Evolutionary conservation across 441 rosid genomes (phyloP).

Genomic region (Gossypium trilobum): DNA sequence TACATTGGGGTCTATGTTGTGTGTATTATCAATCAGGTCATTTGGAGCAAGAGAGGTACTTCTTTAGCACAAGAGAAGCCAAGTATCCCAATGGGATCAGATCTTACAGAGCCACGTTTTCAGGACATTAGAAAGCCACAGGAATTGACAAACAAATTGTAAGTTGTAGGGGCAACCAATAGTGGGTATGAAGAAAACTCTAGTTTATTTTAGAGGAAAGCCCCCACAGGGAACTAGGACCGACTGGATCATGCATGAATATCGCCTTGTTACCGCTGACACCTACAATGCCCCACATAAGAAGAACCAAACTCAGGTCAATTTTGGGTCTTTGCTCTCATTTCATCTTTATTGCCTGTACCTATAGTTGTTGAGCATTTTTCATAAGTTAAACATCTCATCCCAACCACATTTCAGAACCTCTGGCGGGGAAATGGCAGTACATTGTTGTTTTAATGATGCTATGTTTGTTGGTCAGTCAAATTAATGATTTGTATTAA

Average conservation of each 20-base stretch:
- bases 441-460: background rate
- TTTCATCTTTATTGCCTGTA: background rate
- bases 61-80: conserved; percentile 83
- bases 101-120: conserved; percentile 76
- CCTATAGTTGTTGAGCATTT: background rate
- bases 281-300: conserved; percentile 25
- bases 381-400: background rate
- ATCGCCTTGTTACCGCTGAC: conserved; percentile 46
- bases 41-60: conserved; percentile 78
- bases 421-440: background rate
- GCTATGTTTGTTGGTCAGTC: background rate
- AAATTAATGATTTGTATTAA: background rate
- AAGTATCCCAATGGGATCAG: conserved; percentile 92
- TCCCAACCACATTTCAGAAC: background rate
- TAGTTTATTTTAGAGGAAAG: conserved; percentile 88
- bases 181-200: conserved; percentile 91
- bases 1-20: background rate
- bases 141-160: conserved; percentile 76
- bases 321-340: background rate
- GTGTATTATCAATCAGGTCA: conserved; percentile 33
- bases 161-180: conserved; percentile 45
- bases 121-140: conserved; percentile 96
- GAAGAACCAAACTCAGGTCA: conserved; percentile 30
- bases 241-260: conserved; percentile 97
- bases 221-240: conserved; percentile 79